Conservation (phyloP, 164 flowering plant genomes). For the Sedum album region DNA sequence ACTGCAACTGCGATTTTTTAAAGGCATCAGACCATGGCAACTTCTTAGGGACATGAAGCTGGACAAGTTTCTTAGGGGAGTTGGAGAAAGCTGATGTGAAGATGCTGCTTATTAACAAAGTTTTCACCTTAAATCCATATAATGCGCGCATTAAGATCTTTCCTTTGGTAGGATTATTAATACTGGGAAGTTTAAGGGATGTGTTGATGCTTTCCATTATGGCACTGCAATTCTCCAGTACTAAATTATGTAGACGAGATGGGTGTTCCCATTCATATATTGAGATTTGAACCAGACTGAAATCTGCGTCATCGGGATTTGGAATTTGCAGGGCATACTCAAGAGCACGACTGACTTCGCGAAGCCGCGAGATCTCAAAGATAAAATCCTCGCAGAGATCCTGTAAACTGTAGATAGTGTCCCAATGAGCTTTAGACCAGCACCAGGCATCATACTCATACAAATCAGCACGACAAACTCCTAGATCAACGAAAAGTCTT, state of each 20-base stretch:
- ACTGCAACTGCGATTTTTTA: constrained; percentile 34
- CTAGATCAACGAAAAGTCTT: constrained; percentile 56
- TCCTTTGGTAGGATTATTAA: no score
- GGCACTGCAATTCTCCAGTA: constrained; percentile 36
- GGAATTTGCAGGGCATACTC: constrained; percentile 47
- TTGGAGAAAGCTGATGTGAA: no score
- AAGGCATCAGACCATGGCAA: no score
- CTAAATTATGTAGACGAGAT: constrained; percentile 35
- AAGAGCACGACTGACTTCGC: constrained; percentile 61
- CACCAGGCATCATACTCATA: no score
- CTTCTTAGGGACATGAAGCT: constrained; percentile 9
- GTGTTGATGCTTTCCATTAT: no score
- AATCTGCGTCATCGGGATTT: constrained; percentile 30
- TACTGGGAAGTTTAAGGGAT: no score
- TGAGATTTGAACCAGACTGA: constrained; percentile 32
- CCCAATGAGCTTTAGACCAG: constrained; percentile 84
- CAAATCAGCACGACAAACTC: constrained; percentile 76
- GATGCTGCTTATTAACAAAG: no score
- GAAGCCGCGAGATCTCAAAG: no score
- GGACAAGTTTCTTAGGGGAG: no score
- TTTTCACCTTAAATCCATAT: no score
- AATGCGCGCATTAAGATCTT: no score
- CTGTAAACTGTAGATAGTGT: constrained; percentile 70
- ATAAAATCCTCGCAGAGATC: constrained; percentile 73
- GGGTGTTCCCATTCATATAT: constrained; percentile 66